These are phyloP conservation scores for Discostella pseudostelligera DNA, from an alignment of 108 stramenopile species.

Conservation along the genomic window DNA sequence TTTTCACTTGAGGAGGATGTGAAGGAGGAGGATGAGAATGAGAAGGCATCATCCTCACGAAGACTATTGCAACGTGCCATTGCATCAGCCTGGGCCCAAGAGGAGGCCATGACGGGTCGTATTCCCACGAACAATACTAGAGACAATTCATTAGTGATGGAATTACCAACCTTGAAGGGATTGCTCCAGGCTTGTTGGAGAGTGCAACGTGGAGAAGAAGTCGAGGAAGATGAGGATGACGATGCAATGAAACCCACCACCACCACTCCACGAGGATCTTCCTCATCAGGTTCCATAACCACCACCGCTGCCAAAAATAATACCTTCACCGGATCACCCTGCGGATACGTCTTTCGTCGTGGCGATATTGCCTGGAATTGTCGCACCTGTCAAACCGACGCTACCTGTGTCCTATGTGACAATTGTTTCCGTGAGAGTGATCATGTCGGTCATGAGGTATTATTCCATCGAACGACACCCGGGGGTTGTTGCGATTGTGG, in stretches of 20 bases:
- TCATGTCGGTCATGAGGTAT: constrained; percentile 97
- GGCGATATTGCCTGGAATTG: constrained; percentile 99
- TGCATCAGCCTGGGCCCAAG: constrained; percentile 36
- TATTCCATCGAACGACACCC: constrained; percentile 94
- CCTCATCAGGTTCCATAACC: constrained; percentile 6
- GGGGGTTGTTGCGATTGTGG: constrained; percentile 99
- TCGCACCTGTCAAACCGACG: constrained; percentile 93
- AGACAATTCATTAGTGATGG: constrained; percentile 1
- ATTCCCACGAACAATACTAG: constrained; percentile 16
- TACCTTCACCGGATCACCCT: constrained; percentile 50
- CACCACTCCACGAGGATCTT: constrained; percentile 8
- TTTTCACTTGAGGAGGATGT: not conserved
- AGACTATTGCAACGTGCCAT: constrained; percentile 22
- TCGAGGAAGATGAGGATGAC: not conserved
- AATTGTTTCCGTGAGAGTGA: constrained; percentile 85
- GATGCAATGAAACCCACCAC: constrained; percentile 6
- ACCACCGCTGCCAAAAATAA: not conserved
- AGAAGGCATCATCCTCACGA: not conserved
- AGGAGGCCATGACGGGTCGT: constrained; percentile 36
- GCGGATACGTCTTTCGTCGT: constrained; percentile 94
- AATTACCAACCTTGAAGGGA: constrained; percentile 1
- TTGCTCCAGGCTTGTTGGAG: constrained; percentile 11
- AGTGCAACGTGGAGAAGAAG: not conserved
- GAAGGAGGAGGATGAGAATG: not conserved
- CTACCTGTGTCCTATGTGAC: constrained; percentile 97